Conservation (phyloP, 805 yeast genomes). For the Ogataea paradorogensis region DNA sequence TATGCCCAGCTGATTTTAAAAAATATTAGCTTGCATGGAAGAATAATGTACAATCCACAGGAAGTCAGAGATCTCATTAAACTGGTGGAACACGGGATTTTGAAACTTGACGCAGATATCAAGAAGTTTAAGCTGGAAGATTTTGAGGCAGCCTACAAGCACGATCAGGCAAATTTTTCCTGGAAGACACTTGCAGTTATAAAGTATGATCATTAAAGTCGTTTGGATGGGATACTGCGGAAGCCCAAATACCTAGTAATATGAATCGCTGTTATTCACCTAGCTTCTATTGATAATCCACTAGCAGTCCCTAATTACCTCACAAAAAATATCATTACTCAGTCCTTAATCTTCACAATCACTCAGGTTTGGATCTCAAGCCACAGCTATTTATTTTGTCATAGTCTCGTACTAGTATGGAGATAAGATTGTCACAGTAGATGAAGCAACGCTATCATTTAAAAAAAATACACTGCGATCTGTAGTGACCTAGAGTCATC, state of each 20-base stretch:
- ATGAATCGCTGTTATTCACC: too few species aligned
- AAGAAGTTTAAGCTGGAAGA: conserved; percentile 2
- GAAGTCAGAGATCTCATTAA: conserved; percentile 4
- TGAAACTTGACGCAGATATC: conserved; percentile 2
- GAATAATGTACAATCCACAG: conserved; percentile 5
- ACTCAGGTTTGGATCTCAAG: not conserved
- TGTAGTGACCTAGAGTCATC: conserved; percentile 30
- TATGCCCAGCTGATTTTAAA: conserved; percentile 3
- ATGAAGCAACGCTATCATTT: conserved; percentile 39
- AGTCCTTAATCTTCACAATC: not conserved
- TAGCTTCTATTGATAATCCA: too few species aligned
- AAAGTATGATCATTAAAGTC: too few species aligned
- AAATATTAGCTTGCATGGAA: conserved; percentile 4
- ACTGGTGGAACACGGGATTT: conserved; percentile 7
- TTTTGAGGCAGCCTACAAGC: conserved; percentile 1
- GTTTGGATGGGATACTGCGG: too few species aligned
- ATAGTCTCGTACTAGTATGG: conserved; percentile 18
- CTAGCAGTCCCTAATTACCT: too few species aligned
- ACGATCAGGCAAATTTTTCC: not conserved
- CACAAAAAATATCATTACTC: not conserved
- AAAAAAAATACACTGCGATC: conserved; percentile 54
- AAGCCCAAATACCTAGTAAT: too few species aligned
- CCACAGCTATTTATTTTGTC: not conserved
- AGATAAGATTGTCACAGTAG: conserved; percentile 17
- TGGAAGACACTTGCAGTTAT: not conserved